Evolutionary conservation across 306 rosid genomes (phyloP).

Genomic region (Alnus glutinosa): DNA sequence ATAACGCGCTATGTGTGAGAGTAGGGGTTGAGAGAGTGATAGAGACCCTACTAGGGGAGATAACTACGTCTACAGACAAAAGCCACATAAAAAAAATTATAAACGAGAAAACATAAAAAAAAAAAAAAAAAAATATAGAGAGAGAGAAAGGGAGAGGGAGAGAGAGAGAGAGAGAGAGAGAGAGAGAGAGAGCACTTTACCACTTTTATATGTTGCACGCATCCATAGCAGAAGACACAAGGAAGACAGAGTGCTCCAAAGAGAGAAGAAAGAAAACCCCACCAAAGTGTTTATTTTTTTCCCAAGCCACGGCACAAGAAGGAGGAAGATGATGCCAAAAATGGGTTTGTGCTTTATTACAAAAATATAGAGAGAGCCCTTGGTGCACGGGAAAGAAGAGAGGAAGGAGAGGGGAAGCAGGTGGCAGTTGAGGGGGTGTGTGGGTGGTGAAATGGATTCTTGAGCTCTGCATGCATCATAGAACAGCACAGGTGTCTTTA

Average conservation of each 20-base stretch:
- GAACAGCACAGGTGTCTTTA: constrained; percentile 12
- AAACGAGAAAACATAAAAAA: background rate
- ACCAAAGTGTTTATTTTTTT: constrained; percentile 22
- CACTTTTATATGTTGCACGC: constrained; percentile 97
- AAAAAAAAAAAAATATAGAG: background rate
- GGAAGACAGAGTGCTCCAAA: constrained; percentile 50
- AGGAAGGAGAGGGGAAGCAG: too few relatives aligned
- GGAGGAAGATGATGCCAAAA: constrained; percentile 8
- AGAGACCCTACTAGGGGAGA: constrained; percentile 56
- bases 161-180: constrained; percentile 17
- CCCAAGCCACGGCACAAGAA: constrained; percentile 13
- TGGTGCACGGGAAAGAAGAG: constrained; percentile 8
- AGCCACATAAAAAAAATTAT: constrained; percentile 38
- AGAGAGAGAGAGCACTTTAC: constrained; percentile 64
- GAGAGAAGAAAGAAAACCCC: constrained; percentile 24
- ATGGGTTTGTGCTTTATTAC: constrained; percentile 34
- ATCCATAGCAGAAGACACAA: constrained; percentile 73
- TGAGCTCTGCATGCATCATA: constrained; percentile 17
- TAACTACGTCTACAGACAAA: constrained; percentile 61
- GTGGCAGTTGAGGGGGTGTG: background rate
- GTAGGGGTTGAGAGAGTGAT: constrained; percentile 37
- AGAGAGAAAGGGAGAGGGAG: constrained; percentile 14
- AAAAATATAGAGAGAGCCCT: constrained; percentile 6
- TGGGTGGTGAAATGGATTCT: constrained; percentile 3
- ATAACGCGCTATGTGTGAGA: constrained; percentile 26